Percentiles rank a stretch among this genome's conserved stretches.
These are phyloP conservation scores for Capillidium heterosporum DNA, from an alignment of 371 early-diverging fungal genomes.

Conservation along the genomic window DNA sequence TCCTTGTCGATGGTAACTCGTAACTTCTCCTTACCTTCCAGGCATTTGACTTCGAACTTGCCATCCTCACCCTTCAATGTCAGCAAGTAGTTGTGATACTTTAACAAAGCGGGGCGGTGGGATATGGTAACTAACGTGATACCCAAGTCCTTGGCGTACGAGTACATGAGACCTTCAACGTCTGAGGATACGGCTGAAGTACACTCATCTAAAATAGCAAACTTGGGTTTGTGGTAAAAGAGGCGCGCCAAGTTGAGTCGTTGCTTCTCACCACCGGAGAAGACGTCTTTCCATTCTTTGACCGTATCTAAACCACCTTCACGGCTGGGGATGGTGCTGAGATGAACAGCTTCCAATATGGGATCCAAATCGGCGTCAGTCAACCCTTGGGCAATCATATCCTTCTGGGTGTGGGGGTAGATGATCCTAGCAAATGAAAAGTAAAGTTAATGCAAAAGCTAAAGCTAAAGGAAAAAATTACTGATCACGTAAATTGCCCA, in stretches of 20 bases:
- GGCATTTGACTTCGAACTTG: slow-evolving; percentile 53
- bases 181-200: slow-evolving; percentile 63
- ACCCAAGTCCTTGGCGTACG: slow-evolving; percentile 62
- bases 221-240: slow-evolving; percentile 72
- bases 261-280: slow-evolving; percentile 85
- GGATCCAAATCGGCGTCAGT: slow-evolving; percentile 58
- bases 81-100: slow-evolving; percentile 66
- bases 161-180: slow-evolving; percentile 79
- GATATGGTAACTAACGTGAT: slow-evolving; percentile 62
- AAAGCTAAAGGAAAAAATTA: slow-evolving; percentile 11
- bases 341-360: slow-evolving; percentile 48
- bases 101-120: slow-evolving; percentile 72
- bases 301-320: slow-evolving; percentile 77
- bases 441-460: not conserved
- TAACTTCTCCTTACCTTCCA: slow-evolving; percentile 54
- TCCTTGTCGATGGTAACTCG: slow-evolving; percentile 62
- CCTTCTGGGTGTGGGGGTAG: slow-evolving; percentile 66
- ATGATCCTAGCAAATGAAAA: slow-evolving; percentile 27
- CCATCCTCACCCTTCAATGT: slow-evolving; percentile 54
- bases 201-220: slow-evolving; percentile 56
- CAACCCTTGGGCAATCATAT: slow-evolving; percentile 49
- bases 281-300: slow-evolving; percentile 82
- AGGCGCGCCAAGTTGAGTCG: slow-evolving; percentile 51
- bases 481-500: slow-evolving; percentile 74
- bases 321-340: slow-evolving; percentile 53